Percentiles rank a stretch among this genome's conserved stretches.
phyloP scores from a whole-genome alignment of 2,329 filamentous ascomycete species.

The Pseudocercospora ulei region DNA sequence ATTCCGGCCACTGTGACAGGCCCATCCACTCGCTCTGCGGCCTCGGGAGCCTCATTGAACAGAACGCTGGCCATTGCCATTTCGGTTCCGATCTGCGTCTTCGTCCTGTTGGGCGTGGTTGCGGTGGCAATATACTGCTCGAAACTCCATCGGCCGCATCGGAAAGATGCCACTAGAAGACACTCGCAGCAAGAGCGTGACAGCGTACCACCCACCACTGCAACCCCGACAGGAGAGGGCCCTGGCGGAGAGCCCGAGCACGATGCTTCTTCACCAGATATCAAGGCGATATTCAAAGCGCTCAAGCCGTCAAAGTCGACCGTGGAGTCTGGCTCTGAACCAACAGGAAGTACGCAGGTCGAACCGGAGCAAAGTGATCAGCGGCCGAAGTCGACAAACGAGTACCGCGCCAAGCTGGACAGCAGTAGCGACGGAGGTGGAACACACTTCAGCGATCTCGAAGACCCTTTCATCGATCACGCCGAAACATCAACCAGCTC shows the following conservation, averaged over 20 bases:
- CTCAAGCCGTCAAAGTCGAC: background rate
- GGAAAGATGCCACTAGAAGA: background rate
- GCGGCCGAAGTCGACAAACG: background rate
- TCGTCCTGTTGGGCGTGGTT: conserved; percentile 9
- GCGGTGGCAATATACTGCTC: conserved; percentile 10
- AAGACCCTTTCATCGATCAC: conserved; percentile 17
- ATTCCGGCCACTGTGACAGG: no score
- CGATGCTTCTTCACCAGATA: background rate
- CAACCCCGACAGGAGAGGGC: background rate
- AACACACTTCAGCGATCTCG: conserved; percentile 14
- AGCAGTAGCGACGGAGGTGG: conserved; percentile 11
- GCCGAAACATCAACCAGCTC: conserved; percentile 2
- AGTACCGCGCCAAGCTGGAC: background rate
- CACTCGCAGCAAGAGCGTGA: background rate
- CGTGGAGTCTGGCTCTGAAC: background rate
- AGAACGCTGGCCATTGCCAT: conserved; percentile 10
- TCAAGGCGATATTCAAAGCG: background rate
- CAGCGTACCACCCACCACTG: background rate
- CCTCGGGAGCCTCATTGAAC: conserved; percentile 9
- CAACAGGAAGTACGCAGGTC: background rate
- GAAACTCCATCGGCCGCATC: conserved; percentile 7
- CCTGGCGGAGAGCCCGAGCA: background rate
- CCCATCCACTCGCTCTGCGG: background rate
- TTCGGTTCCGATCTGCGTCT: conserved; percentile 10
- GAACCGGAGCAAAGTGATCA: background rate